Base-by-base conservation (phyloP, 331 rosid species). In the Arachis monticola region DNA sequence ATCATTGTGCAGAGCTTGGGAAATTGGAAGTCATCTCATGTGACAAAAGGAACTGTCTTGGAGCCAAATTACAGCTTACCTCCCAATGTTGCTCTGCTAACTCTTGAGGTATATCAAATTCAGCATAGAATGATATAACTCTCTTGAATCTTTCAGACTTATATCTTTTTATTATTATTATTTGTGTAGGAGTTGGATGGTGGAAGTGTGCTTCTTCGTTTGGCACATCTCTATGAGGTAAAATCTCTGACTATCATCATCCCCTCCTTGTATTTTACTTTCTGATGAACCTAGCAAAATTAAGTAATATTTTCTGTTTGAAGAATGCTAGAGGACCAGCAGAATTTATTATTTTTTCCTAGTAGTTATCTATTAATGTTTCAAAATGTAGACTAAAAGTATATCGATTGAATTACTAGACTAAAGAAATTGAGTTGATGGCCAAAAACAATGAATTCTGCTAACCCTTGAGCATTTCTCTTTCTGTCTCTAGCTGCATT, bases 161-260 rank as follows among this genome's bases (percentile, higher is more conserved):
- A 40, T 51, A 3, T 67, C 75, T 41, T 61, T 38, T 38, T 38
- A 3, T 38, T 38, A 3, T 38, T 3, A 3, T 35, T 2, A 35
- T 35, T 35, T 38, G 41, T 87, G 56, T 74, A 93, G 97, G 94
- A 84, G 86, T 80, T 93, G 90, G 90, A 91, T 61, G 92, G 70
- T 27, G 92, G 90, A 78, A 67, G 38, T 58, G 94, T 88, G 22
- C 87, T 93, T 31, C 87, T 93, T 41, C 97, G 97, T 56, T 76
- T 93, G 81, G 97, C 98, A 5, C 98, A 93, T 83, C 82, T 93
- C 6, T 93, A 89, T 1, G 98, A 91, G 94, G 98, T 93, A 82
- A 53, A 53, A 64, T 44, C 41, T 59, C 14, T 65, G 4, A 53
- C 17, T 44, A 47, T 41, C 41, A 17, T 55, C 17, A n/a, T 17